Evolutionary conservation across 768 basidiomycete species (phyloP), one percentile per base, ranked within the genome.

Genomic region (Tricholoma furcatifolium): DNA sequence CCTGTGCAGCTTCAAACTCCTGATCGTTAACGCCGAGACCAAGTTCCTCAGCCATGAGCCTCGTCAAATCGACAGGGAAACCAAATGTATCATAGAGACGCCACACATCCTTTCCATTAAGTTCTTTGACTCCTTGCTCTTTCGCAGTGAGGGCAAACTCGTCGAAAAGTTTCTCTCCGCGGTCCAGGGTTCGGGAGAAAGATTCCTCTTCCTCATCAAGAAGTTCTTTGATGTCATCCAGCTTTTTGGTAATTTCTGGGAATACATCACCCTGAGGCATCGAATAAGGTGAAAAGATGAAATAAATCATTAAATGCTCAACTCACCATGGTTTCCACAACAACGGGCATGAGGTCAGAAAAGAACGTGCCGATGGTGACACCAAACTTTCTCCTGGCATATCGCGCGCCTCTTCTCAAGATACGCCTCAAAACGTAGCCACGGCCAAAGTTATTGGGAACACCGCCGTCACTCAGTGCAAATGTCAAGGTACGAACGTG

Each of bases 401-500:
- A 98, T 34, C 97, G 82, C n/a, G 93, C 91, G 8, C 97, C 97
- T 67, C 97, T 78, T 50, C 97, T 79, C 41, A 99, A 75, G 49
- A 99, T 96, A 17, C 97, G 84, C 43, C 97, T 78, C 6, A 99
- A 80, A n/a, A 99, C 97, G 59, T 99, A 99, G 2, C 97, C 97
- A 50, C 97, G 81, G 8, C 97, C 97, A 45, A 96, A 87, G 63
- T 98, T 98, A 65, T 91, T 93, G 3, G 97, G 97, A 10, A 97
- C 84, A 47, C 97, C 97, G 32, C 97, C 97, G 62, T 99, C 97
- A 58, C 92, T 92, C 58, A 99, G 76, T 14, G 97, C 96, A 64
- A 99, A 92, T 0, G 94, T 94, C 60, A 99, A 75, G 6, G 97
- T 98, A 56, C 97, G 80, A 32, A 95, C 88, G 67, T 99, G 97